Conservation (phyloP, 1,284 basidiomycete species). For the Malassezia pachydermatis region DNA sequence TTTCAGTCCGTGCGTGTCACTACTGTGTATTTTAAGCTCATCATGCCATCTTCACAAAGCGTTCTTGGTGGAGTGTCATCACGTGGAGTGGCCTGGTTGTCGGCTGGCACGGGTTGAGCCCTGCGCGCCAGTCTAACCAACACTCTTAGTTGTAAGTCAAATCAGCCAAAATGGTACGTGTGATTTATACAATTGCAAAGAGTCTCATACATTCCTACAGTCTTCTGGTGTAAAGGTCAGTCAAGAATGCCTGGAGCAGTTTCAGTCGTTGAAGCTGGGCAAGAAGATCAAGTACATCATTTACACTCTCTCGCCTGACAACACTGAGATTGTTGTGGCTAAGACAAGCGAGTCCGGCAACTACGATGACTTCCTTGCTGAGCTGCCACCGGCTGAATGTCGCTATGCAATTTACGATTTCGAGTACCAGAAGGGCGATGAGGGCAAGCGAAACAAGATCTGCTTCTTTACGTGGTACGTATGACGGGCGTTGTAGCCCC, state of each 20-base stretch:
- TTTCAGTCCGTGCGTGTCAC: too few relatives aligned
- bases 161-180: slow-evolving; percentile 2
- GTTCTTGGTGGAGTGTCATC: neutral
- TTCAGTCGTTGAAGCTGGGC: slow-evolving; percentile 67
- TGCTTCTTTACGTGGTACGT: slow-evolving; percentile 68
- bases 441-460: slow-evolving; percentile 80
- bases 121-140: neutral
- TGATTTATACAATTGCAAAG: neutral
- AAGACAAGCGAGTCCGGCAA: slow-evolving; percentile 47
- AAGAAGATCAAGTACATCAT: slow-evolving; percentile 81
- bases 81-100: slow-evolving; percentile 2
- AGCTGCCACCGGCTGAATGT: slow-evolving; percentile 67
- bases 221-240: slow-evolving; percentile 66
- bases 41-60: too few relatives aligned
- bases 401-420: slow-evolving; percentile 90
- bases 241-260: slow-evolving; percentile 57
- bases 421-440: slow-evolving; percentile 67
- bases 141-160: neutral
- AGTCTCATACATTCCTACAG: slow-evolving; percentile 48
- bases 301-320: slow-evolving; percentile 60
- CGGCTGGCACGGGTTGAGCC: slow-evolving; percentile 11
- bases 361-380: slow-evolving; percentile 68
- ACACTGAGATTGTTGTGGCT: slow-evolving; percentile 55
- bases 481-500: too few relatives aligned
- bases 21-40: too few relatives aligned